Base-by-base conservation (phyloP, 2,329 filamentous ascomycete genomes). In the Penicillium verrucosum region DNA sequence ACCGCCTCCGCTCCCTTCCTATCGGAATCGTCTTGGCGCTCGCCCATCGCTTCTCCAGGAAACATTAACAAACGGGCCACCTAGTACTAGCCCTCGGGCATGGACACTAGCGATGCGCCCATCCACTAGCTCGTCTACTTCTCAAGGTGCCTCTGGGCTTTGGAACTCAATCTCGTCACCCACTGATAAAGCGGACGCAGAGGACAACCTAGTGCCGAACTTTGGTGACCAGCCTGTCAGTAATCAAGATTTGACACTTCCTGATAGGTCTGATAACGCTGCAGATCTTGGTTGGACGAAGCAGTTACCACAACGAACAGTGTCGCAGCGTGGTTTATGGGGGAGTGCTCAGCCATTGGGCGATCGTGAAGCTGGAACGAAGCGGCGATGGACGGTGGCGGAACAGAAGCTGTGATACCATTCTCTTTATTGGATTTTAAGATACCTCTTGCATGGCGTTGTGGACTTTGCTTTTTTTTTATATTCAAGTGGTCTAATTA, bases 361-460 rank as follows among this genome's bases (percentile, higher is more conserved):
- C 38, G 68, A 70, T 30, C 67, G 66, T 30, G 69, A 73, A 25
- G 48, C 56, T 5, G 59, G 60, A 34, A 58, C 66, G 18, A 70
- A 69, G 51, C 69, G 74, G 45, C 70, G 74, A 51, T 76, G 73
- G 74, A 75, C 74, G 3, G 66, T 76, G 47, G 65, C 71, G 9
- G 73, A 76, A 57, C 67, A 65, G 44, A 65, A 66, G 36, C 40
- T 66, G 44, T 65, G 59, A 64, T 23, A 25, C 57, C 41, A 25
- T 34, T 38, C 7, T 21, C 5, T 16, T 46, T n/a, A 38, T 51
- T 56, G 36, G 18, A 18, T 56, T 60, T 32, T 44, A 58, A 45
- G 59, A 65, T 65, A 63, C 59, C 57, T 64, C 51, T 56, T 63
- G 60, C 63, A 60, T 65, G 62, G 64, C 54, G 60, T 59, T 60